Conservation (phyloP, 441 rosid genomes). For the Corymbia citriodora region DNA sequence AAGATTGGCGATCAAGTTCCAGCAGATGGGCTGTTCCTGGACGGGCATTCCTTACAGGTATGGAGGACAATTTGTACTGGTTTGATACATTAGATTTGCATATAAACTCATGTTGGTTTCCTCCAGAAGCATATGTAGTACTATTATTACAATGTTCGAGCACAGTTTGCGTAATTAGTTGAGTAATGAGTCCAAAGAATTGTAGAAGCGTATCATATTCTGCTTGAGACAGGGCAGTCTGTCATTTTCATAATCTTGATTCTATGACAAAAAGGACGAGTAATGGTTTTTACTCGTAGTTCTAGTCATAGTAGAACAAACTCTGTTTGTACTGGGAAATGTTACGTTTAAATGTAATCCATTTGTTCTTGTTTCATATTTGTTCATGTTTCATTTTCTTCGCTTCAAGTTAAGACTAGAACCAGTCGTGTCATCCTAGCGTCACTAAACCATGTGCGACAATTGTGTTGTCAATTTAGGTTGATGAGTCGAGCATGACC, state of each 20-base stretch:
- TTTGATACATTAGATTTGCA: too few species aligned
- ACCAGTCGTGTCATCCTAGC: neutral
- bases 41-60: neutral
- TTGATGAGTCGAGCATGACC: neutral
- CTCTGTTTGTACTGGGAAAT: neutral
- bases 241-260: too few species aligned
- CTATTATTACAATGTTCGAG: too few species aligned
- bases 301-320: neutral
- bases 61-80: too few species aligned
- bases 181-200: too few species aligned
- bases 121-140: too few species aligned
- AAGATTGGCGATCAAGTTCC: neutral
- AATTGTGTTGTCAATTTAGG: neutral
- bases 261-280: too few species aligned
- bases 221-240: too few species aligned
- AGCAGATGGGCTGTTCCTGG: neutral
- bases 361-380: neutral
- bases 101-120: too few species aligned
- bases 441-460: neutral
- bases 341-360: neutral
- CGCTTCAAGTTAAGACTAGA: neutral
- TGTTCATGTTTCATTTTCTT: neutral
- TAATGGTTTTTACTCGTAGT: too few species aligned
- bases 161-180: too few species aligned
- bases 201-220: too few species aligned